Base-by-base conservation (phyloP, 2,329 filamentous ascomycete species). In the Neoascochyta sp. region DNA sequence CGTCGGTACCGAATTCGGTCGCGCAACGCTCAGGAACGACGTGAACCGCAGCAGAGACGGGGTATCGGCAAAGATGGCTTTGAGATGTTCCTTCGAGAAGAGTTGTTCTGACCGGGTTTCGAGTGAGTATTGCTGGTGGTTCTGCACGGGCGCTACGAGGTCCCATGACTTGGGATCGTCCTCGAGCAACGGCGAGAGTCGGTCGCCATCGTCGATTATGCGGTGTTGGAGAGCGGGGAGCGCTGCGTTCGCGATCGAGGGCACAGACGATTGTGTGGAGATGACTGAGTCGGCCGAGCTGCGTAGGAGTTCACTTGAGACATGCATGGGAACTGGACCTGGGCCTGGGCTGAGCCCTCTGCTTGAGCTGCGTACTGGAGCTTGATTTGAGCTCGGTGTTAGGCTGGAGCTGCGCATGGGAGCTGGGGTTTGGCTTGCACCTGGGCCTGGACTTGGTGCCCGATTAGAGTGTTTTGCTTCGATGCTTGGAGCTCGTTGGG, bases 81-180 rank as follows among this genome's bases (percentile, higher is more conserved):
- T 60, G 16, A 87, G 65, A 59, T 87, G 83, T 29, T 79, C 73
- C 10, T 62, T 67, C 1, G 81, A 84, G 48, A 86, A 81, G 19
- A 87, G 64, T 9, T 77, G 66, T 34, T 83, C 78, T 0, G 80
- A 76, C 24, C 77, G 73, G n/a, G 67, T 64, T 56, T 86, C 83
- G 0, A 86, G 63, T 2, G 74, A 76, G 49, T 77, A 76, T 29
- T 51, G 41, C 11, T 49, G 56, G 17, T 29, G 36, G 7, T 32
- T 33, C 40, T 41, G 24, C 41, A 61, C 29, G 35, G 52, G 27
- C 35, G 69, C 66, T 10, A 79, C 54, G 1, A 80, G 64, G 43
- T 77, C 73, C 45, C 72, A 76, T 1, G 68, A 74, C 22, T 60
- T 57, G 8, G 73, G 71, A 35, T 76, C 73, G 32, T 76, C 64